Evolutionary conservation across 2,329 filamentous ascomycete species (phyloP).

Genomic region (Lecanicillium sp.): DNA sequence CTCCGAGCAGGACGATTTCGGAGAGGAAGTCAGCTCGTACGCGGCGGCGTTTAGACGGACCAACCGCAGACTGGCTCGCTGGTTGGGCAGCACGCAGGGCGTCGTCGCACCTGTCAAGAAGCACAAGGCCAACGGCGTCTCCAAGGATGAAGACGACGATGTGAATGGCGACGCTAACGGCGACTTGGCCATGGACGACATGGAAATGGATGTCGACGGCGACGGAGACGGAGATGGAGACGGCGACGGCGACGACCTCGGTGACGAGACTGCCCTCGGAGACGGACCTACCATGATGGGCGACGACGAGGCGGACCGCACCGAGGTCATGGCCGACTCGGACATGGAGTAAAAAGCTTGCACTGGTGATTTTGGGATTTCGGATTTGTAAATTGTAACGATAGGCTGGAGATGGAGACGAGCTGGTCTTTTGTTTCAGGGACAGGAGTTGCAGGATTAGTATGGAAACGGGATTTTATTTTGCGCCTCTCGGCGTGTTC

Average conservation of each 20-base stretch:
- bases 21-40: conserved; percentile 65
- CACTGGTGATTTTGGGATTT: not conserved
- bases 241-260: no score
- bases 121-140: conserved; percentile 19
- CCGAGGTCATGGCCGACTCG: conserved; percentile 32
- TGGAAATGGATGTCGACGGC: conserved; percentile 36
- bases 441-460: conserved; percentile 3
- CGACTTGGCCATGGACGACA: conserved; percentile 38
- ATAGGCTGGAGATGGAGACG: conserved; percentile 3
- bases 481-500: not conserved
- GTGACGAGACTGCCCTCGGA: conserved; percentile 18
- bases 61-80: conserved; percentile 61
- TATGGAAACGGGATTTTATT: conserved; percentile 3
- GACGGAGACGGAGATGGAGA: conserved; percentile 26
- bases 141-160: conserved; percentile 18
- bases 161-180: conserved; percentile 32
- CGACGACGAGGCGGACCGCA: conserved; percentile 39
- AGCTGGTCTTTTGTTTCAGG: not conserved
- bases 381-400: conserved; percentile 10
- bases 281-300: conserved; percentile 34
- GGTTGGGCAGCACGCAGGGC: conserved; percentile 48
- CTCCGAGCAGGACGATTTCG: conserved; percentile 64
- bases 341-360: conserved; percentile 24
- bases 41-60: conserved; percentile 60
- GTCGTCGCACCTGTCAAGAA: conserved; percentile 44